phyloP scores from a whole-genome alignment of 2,329 filamentous ascomycete species.

The Penicillium paneum region DNA sequence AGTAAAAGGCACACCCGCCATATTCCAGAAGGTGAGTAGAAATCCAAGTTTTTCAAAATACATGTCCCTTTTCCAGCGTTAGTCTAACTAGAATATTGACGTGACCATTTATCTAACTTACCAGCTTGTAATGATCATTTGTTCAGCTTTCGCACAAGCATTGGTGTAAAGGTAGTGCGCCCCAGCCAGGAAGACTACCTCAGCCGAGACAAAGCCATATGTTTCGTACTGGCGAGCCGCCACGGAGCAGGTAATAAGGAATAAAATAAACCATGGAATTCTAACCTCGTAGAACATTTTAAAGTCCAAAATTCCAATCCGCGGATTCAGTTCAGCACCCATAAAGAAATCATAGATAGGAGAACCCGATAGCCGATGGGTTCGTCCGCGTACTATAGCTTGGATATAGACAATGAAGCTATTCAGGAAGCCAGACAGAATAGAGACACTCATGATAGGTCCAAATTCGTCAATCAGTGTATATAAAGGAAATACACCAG shows the following conservation, averaged over 20 bases:
- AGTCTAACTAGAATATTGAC: neutral
- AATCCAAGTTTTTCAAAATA: constrained; percentile 96
- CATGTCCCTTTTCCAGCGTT: constrained; percentile 59
- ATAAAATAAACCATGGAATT: constrained; percentile 86
- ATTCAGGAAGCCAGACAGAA: constrained; percentile 80
- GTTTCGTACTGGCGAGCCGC: constrained; percentile 76
- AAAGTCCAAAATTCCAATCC: constrained; percentile 76
- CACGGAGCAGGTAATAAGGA: constrained; percentile 61
- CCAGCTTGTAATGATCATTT: constrained; percentile 84
- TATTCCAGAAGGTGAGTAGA: constrained; percentile 97
- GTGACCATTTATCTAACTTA: neutral
- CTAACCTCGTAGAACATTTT: constrained; percentile 96
- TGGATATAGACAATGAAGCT: constrained; percentile 80
- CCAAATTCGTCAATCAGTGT: constrained; percentile 93
- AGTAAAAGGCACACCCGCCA: constrained; percentile 81
- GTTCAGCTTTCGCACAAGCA: constrained; percentile 85
- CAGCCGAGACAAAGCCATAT: constrained; percentile 79
- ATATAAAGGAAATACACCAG: constrained; percentile 79
- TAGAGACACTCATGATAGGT: constrained; percentile 84
- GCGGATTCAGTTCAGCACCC: constrained; percentile 80
- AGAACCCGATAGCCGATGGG: constrained; percentile 85
- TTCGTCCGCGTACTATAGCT: constrained; percentile 70
- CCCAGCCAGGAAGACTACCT: constrained; percentile 77
- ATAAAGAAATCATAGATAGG: constrained; percentile 86
- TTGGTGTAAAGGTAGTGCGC: constrained; percentile 89